Base-by-base conservation (phyloP, 257 asterid species). In the Orobanche coerulescens region DNA sequence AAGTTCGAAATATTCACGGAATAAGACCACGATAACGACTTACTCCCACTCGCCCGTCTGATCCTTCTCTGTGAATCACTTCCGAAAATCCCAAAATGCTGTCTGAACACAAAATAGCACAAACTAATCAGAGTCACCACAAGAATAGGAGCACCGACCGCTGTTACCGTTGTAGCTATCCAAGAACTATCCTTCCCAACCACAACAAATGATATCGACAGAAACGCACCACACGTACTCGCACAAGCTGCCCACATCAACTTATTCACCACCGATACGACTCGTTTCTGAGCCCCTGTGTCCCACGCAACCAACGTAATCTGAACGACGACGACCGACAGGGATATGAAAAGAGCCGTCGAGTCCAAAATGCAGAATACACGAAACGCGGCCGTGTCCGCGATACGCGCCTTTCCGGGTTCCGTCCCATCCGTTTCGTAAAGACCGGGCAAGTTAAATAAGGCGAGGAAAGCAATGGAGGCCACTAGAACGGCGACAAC, bases 191-290 rank as follows among this genome's bases (percentile, higher is more conserved):
- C 67, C 75, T 67, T 77, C 15, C 97, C 99, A 7, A 89, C 99
- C 5, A 93, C 84, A 11, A 93, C 94, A 9, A 86, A 93, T 5
- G 95, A 84, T 14, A 93, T 77, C 0, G 99, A 84, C 56, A 93
- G 26, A 60, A 86, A 93, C 1, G 99, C 96, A 1, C 97, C 99
- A 11, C 96, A 93, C 0, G 97, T 93, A 79, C 92, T 84, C 13
- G 89, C 62, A 8, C 99, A 85, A 1, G 99, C 99, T 0, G 95
- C 88, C 99, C 99, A 93, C 99, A 93, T 89, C 73, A 93, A 58
- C 81, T 93, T 93, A 59, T 93, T 93, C 66, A 93, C 95, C 2
- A 93, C 86, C 0, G 96, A 84, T 18, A 93, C 97, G 0, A 93
- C 85, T 55, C 73, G 86, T 68, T 75, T 86, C 79, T 93, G 97